Base-by-base conservation (phyloP, 148 eudicot genomes). In the Amaranthus hypochondriacus region DNA sequence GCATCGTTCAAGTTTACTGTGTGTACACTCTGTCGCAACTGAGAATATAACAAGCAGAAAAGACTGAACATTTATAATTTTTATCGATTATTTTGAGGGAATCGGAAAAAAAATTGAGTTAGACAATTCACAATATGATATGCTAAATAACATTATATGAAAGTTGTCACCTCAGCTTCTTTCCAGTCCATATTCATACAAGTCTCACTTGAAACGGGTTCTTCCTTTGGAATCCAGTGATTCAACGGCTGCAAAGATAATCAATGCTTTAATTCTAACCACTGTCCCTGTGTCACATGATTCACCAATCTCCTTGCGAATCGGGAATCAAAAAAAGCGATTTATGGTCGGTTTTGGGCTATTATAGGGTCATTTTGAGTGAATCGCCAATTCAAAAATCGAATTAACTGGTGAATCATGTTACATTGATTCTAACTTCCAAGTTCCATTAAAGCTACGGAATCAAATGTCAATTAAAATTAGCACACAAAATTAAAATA, bases 111-210 rank as follows among this genome's bases (percentile, higher is more conserved):
- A 28, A 28, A 28, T 39, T 10, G 49, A 72, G 15, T 56, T 18
- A 46, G 8, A 13, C n/a, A 64, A 14, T 8, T 61, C 6, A 39
- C 4, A 53, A 28, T 47, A 8, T 4, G 15, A 28, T 21, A 70
- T 10, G 42, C n/a, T 44, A 5, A 42, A 76, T 2, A 15, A 43
- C 10, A n/a, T 43, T 8, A 43, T 43, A 39, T 48, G 65, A 12
- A 66, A 4, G 55, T 4, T 14, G 5, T 48, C 49, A 77, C 75
- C 75, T 64, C 71, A 56, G 59, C 15, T 14, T 64, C 51, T 71
- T 65, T 57, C 61, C 80, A 49, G 48, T 65, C 80, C 71, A 65
- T 71, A 59, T 65, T 43, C 75, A 77, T 28, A 57, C n/a, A 77
- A 11, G 53, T 53, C 53, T 13, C 50, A 69, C 44, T 60, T 75